Evolutionary conservation across 345 rosid species (phyloP), one percentile per base, ranked within the genome.

Genomic region (Citrus sp.): DNA sequence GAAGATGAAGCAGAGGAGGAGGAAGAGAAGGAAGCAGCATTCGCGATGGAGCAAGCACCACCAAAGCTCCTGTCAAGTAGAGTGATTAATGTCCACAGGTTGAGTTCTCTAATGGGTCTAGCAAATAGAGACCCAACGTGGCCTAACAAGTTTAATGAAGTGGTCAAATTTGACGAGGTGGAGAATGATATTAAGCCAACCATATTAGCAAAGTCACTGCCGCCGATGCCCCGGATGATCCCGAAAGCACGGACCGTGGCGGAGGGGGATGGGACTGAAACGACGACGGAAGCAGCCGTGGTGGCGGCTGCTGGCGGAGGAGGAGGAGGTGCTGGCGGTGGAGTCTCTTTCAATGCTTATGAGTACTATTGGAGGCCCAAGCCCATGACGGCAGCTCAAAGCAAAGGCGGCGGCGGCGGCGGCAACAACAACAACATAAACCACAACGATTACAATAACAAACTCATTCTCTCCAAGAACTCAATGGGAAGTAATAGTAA

Each of bases 301-400:
- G 67, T 81, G 21, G 22, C 21, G 0, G 51, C 14, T 13, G 51
- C 51, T 3, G 51, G 51, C 16, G 5, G 51, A 46, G 51, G 51
- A 46, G 51, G 37, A 35, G 46, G 46, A 40, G 21, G 55, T 14
- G 55, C 19, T 14, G 58, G 58, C 5, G 58, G 58, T 13, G 85
- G 87, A 0, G 83, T 86, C 14, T 86, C 92, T 18, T 81, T 87
- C 72, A 92, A 92, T 80, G 85, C 87, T n/a, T 94, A 87, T 51
- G 98, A 94, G 81, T 92, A 87, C 80, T 83, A 80, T 37, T 89
- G 97, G 93, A 89, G 87, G 83, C 59, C 88, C 64, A 83, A 90
- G 78, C 65, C 87, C 42, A 75, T 82, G 65, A 65, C 75, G 21
- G 59, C 78, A 34, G 46, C 1, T 1, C 80, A 5, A 30, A 81